These are phyloP conservation scores for Malus domestica DNA, from an alignment of 306 rosid species.

Conservation along the genomic window DNA sequence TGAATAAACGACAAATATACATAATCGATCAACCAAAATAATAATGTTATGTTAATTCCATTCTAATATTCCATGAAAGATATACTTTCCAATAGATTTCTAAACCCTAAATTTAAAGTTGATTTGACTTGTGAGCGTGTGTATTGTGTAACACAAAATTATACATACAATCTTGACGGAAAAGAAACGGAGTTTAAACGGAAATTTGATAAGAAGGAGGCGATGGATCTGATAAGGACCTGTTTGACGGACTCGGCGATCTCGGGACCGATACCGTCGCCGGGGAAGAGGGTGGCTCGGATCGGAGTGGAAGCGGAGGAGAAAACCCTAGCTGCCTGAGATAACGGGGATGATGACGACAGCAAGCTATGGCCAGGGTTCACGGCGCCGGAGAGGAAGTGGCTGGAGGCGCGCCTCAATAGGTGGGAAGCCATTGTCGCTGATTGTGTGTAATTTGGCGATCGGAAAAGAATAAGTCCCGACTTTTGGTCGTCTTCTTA, in stretches of 20 bases:
- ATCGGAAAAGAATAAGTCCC: not conserved
- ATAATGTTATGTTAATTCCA: not conserved
- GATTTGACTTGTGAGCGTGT: not conserved
- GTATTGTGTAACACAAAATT: not conserved
- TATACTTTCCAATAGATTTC: not conserved
- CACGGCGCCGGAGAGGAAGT: constrained; percentile 25
- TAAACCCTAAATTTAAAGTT: constrained; percentile 5
- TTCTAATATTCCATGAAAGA: not conserved
- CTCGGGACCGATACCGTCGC: constrained; percentile 98
- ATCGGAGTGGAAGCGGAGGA: constrained; percentile 62
- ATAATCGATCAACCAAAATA: not conserved
- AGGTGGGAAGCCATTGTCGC: constrained; percentile 61
- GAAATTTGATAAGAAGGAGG: not conserved
- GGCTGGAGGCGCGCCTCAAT: constrained; percentile 46
- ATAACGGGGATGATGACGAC: not conserved
- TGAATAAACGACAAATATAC: not conserved
- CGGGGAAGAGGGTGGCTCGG: constrained; percentile 93
- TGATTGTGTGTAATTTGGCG: not conserved
- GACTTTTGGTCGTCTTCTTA: not conserved
- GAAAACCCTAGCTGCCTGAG: constrained; percentile 33
- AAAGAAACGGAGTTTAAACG: not conserved
- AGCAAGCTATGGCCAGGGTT: constrained; percentile 13
- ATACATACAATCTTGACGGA: not conserved
- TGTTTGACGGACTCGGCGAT: constrained; percentile 88
- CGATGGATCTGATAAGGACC: constrained; percentile 29